Conservation (phyloP, 2,329 filamentous ascomycete genomes). For the Trichoderma asperellum region DNA sequence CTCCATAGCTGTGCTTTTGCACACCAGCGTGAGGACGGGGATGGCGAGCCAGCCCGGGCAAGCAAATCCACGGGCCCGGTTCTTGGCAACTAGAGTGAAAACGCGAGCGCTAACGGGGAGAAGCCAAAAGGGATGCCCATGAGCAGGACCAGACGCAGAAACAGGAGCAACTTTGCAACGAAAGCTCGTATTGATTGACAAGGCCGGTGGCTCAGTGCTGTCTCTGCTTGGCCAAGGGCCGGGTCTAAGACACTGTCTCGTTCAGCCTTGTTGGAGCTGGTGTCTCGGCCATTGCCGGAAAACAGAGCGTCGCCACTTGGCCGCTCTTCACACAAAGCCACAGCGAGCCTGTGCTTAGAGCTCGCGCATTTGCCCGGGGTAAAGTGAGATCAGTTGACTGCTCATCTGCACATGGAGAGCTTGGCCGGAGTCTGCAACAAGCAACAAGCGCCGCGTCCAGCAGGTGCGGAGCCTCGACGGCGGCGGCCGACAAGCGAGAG, state of each 20-base stretch:
- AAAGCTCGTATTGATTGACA: neutral
- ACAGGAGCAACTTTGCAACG: neutral
- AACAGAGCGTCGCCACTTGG: neutral
- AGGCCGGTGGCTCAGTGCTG: neutral
- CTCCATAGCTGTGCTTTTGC: conserved; percentile 8
- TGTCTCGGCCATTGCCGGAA: conserved; percentile 17
- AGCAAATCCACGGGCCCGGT: conserved; percentile 29
- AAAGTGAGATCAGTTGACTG: conserved; percentile 17
- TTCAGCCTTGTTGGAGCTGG: conserved; percentile 13
- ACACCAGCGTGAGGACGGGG: conserved; percentile 19
- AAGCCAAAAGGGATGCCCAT: neutral
- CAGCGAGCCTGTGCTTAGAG: neutral
- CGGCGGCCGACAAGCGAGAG: conserved; percentile 10
- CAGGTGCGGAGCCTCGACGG: neutral
- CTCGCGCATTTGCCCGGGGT: neutral
- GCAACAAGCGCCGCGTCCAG: neutral
- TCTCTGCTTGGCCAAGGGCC: neutral
- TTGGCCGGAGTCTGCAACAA: conserved; percentile 3
- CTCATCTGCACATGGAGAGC: conserved; percentile 20
- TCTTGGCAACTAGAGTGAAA: conserved; percentile 28
- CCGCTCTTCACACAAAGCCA: neutral
- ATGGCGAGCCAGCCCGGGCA: conserved; percentile 11
- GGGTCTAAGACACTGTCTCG: neutral
- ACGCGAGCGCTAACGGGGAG: neutral
- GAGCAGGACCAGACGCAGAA: neutral